Evolutionary conservation across 2,329 filamentous ascomycete species (phyloP), one percentile per base, ranked within the genome.

Genomic region (Cladosporium sp.): DNA sequence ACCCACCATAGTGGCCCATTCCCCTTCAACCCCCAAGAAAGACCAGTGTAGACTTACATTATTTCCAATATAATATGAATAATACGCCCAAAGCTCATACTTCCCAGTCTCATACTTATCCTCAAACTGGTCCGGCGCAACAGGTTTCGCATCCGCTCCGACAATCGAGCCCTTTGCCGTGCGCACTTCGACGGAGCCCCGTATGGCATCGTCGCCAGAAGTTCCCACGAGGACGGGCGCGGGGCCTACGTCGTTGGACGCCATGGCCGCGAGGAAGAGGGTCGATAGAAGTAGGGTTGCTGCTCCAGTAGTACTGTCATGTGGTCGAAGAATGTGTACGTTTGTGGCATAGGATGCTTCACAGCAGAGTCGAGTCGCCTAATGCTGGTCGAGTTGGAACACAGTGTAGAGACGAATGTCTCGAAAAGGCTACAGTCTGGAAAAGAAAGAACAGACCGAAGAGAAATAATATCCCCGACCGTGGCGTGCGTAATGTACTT

Each of bases 1-100:
- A 9, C 28, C 28, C 4, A 10, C 8, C 28, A 10, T 9, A 32
- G 28, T 32, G 28, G 8, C 28, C 12, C 28, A 32, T 9, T 3
- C 28, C 8, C 28, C 8, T 10, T 32, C 12, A 7, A 4, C 28
- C 12, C 28, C 28, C n/a, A n/a, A 32, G 28, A 10, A 32, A 32
- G 28, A 32, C 17, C n/a, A n/a, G n/a, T n/a, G n/a, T n/a, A 45
- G 28, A 44, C 52, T 47, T 55, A 55, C 52, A 68, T 88, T 88
- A 66, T 86, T 83, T 47, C 85, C 85, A 52, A 87, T 80, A 66
- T 88, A 88, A 70, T 87, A 87, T 60, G 74, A 74, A 60, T 68
- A 70, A 49, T 64, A 64, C 24, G 60, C 58, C 69, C 69, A 85
- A 8, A 84, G 80, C 65, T 85, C 83, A 67, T 68, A 73, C 57